Conservation (phyloP, 2,329 filamentous ascomycete species). For the Cladosporium sp. region DNA sequence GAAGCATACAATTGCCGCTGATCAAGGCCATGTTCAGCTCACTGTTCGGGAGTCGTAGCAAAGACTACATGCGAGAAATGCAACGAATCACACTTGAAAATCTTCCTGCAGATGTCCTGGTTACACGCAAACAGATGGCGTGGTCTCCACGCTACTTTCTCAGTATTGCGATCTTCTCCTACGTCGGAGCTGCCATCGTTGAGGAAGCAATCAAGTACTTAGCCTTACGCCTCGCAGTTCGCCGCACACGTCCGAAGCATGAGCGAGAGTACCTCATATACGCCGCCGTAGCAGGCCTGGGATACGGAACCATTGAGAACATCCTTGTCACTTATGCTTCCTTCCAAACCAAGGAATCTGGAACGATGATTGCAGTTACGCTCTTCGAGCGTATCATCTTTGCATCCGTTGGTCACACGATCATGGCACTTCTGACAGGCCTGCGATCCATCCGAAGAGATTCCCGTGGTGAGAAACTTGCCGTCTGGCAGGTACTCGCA, state of each 20-base stretch:
- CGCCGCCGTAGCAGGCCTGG: not conserved
- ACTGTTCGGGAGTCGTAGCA: not conserved
- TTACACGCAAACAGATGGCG: not conserved
- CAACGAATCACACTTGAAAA: not conserved
- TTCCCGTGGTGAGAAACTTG: not conserved
- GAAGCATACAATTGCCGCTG: not conserved
- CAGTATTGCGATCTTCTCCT: not conserved
- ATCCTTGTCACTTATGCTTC: not conserved
- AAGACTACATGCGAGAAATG: not conserved
- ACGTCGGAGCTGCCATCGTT: not conserved
- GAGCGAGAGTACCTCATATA: conserved; percentile 5
- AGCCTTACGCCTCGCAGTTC: not conserved
- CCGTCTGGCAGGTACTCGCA: not conserved
- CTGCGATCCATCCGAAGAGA: conserved; percentile 5
- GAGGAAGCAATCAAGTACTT: conserved; percentile 4
- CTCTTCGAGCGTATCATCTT: not conserved
- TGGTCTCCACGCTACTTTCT: not conserved
- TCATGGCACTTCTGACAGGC: not conserved
- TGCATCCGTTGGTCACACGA: not conserved
- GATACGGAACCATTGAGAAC: not conserved
- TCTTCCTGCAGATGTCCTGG: not conserved
- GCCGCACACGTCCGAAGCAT: not conserved
- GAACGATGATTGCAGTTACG: not conserved
- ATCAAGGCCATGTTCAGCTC: not conserved
- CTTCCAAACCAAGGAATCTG: not conserved